These are phyloP conservation scores for Colletotrichum sp. DNA, from an alignment of 2,329 filamentous ascomycete species.

Conservation along the genomic window DNA sequence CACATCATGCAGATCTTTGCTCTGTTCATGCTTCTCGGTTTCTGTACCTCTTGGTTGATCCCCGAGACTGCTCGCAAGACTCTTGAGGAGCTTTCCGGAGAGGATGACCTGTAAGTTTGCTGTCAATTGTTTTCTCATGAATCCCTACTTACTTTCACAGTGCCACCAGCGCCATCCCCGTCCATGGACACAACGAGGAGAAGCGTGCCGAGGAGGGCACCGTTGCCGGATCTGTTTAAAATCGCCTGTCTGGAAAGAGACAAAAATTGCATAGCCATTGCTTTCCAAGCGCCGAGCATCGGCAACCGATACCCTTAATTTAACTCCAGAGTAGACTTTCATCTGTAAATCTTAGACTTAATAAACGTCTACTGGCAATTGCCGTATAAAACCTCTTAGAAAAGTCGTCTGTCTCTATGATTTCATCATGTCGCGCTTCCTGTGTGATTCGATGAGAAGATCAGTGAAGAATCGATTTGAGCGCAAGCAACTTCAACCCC, in stretches of 20 bases:
- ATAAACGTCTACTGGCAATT: not conserved
- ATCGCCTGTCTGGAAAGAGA: not conserved
- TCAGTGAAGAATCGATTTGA: not conserved
- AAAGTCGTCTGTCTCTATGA: not conserved
- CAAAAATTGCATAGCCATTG: not conserved
- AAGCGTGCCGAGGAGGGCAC: slow-evolving; percentile 17
- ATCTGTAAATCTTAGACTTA: not conserved
- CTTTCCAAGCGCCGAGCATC: not conserved
- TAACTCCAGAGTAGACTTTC: not conserved
- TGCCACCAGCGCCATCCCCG: slow-evolving; percentile 1
- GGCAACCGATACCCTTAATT: slow-evolving; percentile 7
- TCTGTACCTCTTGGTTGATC: slow-evolving; percentile 46
- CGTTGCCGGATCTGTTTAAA: slow-evolving; percentile 1
- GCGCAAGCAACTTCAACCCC: not conserved
- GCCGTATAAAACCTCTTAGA: not conserved
- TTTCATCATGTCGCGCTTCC: not conserved
- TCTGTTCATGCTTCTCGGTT: slow-evolving; percentile 53
- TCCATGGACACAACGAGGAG: slow-evolving; percentile 15
- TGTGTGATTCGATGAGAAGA: not conserved
- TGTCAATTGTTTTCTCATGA: not conserved
- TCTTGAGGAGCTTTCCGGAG: slow-evolving; percentile 56
- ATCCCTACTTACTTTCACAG: not conserved
- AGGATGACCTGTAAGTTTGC: slow-evolving; percentile 18
- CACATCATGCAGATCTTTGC: slow-evolving; percentile 36
- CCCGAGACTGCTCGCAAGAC: slow-evolving; percentile 46